Evolutionary conservation across 2,329 filamentous ascomycete species (phyloP).

Genomic region (Fusarium heterosporum): DNA sequence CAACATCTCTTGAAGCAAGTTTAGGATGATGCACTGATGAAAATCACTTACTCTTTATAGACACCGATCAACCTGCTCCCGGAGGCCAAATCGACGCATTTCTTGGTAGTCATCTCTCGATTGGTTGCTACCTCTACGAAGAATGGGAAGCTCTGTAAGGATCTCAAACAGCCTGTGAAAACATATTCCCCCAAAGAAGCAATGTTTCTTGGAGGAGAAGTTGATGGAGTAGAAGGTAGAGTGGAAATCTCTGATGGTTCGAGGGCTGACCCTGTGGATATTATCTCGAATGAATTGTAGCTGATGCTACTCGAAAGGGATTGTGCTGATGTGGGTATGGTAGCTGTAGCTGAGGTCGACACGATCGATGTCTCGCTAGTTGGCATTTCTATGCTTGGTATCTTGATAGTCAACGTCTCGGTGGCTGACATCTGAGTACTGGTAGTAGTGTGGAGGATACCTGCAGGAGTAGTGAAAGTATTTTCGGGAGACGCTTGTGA

Average conservation of each 20-base stretch:
- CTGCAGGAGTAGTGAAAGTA: rapidly evolving
- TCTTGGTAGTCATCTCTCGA: no score
- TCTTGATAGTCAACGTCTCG: not conserved
- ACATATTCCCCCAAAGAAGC: no score
- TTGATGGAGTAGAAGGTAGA: not conserved
- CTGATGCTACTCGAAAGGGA: not conserved
- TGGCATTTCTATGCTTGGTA: rapidly evolving
- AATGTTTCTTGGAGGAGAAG: not conserved
- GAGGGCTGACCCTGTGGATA: not conserved
- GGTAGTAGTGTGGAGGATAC: rapidly evolving
- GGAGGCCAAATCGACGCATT: no score
- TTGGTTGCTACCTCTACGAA: no score
- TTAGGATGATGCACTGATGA: no score
- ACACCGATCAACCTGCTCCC: no score
- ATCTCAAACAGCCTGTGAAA: no score
- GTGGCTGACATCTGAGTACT: not conserved
- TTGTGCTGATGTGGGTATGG: rapidly evolving
- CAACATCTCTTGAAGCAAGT: no score
- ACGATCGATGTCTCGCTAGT: not conserved
- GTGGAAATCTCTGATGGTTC: not conserved
- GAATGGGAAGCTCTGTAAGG: no score
- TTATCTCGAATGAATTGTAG: not conserved
- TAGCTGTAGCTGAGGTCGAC: rapidly evolving
- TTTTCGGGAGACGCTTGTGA: not conserved
- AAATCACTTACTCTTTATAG: no score